Percentiles rank a stretch among this genome's conserved stretches.
These are phyloP conservation scores for Umbelopsis sp. DNA, from an alignment of 371 early-diverging fungal species.

Conservation along the genomic window DNA sequence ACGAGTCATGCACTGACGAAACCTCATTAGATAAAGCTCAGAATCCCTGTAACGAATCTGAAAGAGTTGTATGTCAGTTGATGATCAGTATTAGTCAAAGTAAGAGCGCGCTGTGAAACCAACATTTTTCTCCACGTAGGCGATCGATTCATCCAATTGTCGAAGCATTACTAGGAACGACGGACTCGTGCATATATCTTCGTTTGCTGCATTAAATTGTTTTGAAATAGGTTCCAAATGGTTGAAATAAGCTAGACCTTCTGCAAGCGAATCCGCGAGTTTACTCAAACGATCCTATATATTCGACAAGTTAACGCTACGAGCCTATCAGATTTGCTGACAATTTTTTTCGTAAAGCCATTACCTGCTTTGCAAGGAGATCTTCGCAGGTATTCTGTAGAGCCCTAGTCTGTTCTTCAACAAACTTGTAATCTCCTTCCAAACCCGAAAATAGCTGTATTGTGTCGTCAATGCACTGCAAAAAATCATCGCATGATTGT, in stretches of 20 bases:
- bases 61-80: neutral
- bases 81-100: no score
- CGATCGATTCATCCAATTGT: slow-evolving; percentile 77
- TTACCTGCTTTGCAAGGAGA: slow-evolving; percentile 71
- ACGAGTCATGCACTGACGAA: slow-evolving; percentile 88
- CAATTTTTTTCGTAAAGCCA: neutral
- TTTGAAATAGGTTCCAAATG: slow-evolving; percentile 80
- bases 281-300: slow-evolving; percentile 60
- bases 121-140: slow-evolving; percentile 80
- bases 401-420: slow-evolving; percentile 72
- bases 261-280: slow-evolving; percentile 66
- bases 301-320: slow-evolving; percentile 3
- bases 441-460: slow-evolving; percentile 59
- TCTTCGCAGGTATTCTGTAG: slow-evolving; percentile 81
- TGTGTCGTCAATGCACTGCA: slow-evolving; percentile 58
- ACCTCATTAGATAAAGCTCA: slow-evolving; percentile 88
- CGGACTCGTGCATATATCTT: slow-evolving; percentile 74
- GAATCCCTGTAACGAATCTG: slow-evolving; percentile 80
- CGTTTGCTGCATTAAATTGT: slow-evolving; percentile 81
- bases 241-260: slow-evolving; percentile 76
- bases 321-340: neutral
- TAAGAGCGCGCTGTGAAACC: neutral
- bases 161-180: slow-evolving; percentile 80
- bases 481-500: slow-evolving; percentile 60
- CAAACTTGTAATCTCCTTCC: slow-evolving; percentile 71